A percentile compares a stretch with the other conserved stretches of the same genome.
phyloP scores from a whole-genome alignment of 2,329 filamentous ascomycete species.

The Exophiala xenobiotica region DNA sequence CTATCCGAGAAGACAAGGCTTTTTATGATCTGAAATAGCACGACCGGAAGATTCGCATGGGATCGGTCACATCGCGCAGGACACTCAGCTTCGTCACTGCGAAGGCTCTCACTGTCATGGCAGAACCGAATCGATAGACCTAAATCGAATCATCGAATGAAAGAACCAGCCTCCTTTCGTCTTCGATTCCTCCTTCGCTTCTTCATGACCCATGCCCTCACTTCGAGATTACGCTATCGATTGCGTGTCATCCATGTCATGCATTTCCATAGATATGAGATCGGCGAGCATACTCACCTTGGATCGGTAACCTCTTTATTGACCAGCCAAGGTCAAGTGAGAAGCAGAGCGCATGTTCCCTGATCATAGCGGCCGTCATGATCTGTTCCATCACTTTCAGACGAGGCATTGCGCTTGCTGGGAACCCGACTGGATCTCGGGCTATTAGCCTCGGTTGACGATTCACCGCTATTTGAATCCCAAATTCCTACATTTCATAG shows the following conservation, averaged over 20 bases:
- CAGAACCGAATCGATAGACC: conserved; percentile 28
- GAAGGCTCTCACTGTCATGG: conserved; percentile 20
- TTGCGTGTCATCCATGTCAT: neutral
- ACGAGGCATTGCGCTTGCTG: neutral
- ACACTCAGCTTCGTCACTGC: conserved; percentile 17
- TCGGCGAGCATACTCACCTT: no score
- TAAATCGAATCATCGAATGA: conserved; percentile 27
- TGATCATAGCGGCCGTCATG: no score
- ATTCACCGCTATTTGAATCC: conserved; percentile 5
- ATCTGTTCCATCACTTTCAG: no score
- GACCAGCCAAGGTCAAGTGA: no score
- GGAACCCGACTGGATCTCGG: neutral
- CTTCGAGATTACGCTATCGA: neutral
- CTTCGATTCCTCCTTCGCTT: conserved; percentile 1
- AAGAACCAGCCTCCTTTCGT: neutral
- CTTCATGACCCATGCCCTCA: neutral
- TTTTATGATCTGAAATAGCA: conserved; percentile 15
- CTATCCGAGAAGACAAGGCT: conserved; percentile 4
- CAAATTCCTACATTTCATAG: conserved; percentile 1
- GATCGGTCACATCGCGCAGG: conserved; percentile 17
- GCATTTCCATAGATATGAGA: no score
- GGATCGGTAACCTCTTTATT: no score
- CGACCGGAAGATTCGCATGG: conserved; percentile 9
- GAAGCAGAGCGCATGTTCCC: no score
- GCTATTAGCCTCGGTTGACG: neutral